Conservation (phyloP, 257 asterid species). For the Scutellaria minor region DNA sequence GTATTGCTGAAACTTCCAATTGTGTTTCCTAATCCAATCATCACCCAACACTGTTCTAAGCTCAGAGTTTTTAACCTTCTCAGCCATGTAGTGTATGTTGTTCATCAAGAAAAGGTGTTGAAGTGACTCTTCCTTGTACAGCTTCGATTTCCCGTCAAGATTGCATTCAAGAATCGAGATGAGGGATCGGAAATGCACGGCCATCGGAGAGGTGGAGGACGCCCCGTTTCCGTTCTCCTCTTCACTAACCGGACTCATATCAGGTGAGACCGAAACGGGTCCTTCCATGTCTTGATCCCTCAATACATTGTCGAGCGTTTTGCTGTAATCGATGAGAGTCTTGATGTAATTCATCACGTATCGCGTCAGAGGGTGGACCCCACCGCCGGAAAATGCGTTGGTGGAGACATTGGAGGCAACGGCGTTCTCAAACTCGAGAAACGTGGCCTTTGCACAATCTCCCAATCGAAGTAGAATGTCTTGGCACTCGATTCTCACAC, state of each 20-base stretch:
- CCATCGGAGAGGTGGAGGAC: conserved; percentile 51
- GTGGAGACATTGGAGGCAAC: conserved; percentile 67
- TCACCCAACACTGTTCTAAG: conserved; percentile 71
- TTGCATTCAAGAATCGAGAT: conserved; percentile 64
- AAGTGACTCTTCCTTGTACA: conserved; percentile 79
- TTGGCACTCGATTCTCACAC: conserved; percentile 60
- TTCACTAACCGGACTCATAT: conserved; percentile 52
- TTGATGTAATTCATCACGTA: conserved; percentile 89
- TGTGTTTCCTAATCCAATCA: conserved; percentile 77
- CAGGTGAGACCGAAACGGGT: conserved; percentile 48
- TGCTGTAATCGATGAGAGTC: conserved; percentile 66
- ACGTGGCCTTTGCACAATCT: conserved; percentile 71
- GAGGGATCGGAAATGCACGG: conserved; percentile 61
- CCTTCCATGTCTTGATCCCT: conserved; percentile 53
- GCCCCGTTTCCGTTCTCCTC: conserved; percentile 43
- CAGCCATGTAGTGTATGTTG: conserved; percentile 88
- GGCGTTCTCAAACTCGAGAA: conserved; percentile 77
- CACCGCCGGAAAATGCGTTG: conserved; percentile 75
- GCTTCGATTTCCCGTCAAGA: conserved; percentile 69
- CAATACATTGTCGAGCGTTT: conserved; percentile 65
- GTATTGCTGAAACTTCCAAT: conserved; percentile 81
- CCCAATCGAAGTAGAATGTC: conserved; percentile 68
- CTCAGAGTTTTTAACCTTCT: conserved; percentile 69
- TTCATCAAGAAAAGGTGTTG: conserved; percentile 85
- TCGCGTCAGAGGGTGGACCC: conserved; percentile 78